Evolutionary conservation across 75 land plant species (phyloP), one percentile per base, ranked within the genome.

Genomic region (Sequoiadendron giganteum): DNA sequence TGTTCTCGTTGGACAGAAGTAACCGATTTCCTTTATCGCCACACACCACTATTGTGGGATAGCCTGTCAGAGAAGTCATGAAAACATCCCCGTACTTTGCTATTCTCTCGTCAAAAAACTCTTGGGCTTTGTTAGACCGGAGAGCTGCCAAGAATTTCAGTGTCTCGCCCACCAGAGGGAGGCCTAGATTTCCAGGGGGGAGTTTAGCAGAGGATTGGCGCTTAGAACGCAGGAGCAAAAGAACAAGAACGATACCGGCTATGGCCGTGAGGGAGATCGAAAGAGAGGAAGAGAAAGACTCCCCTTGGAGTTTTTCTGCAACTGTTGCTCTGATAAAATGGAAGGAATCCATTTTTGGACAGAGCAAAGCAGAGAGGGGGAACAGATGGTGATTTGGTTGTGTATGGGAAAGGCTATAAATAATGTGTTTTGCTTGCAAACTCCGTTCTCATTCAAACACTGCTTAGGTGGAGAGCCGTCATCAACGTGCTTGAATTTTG

Each of bases 21-120:
- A 93, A 89, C 76, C 87, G 91, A 84, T 93, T 93, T 7, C 95
- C 93, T 0, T 39, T 86, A 11, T 91, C 90, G 7, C 86, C 92
- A 15, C 88, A 61, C 3, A 93, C 72, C 7, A 89, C 87, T 11
- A 90, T 89, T 10, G 83, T 72, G 3, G 86, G 68, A 78, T 82
- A 84, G 2, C 87, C 88, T 19, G 91, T 73, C 1, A 94, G 42
- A n/a, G 80, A 52, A 3, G 95, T 93, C 84, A 85, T 89, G 92
- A 92, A 92, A 8, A 90, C 84, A 10, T 52, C 6, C 16, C 88
- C 86, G 18, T 89, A 88, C 45, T 55, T 90, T 30, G 85, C 47
- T 0, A 34, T 45, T 21, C 93, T 83, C 6, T 89, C 79, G 6
- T 91, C 87, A 55, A 86, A 86, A 14, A 91, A 79, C 1, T 79